Percentiles rank a stretch among this genome's conserved stretches.
Conservation (phyloP, 2,329 filamentous ascomycete species). For the Aspergillus udagawae region DNA sequence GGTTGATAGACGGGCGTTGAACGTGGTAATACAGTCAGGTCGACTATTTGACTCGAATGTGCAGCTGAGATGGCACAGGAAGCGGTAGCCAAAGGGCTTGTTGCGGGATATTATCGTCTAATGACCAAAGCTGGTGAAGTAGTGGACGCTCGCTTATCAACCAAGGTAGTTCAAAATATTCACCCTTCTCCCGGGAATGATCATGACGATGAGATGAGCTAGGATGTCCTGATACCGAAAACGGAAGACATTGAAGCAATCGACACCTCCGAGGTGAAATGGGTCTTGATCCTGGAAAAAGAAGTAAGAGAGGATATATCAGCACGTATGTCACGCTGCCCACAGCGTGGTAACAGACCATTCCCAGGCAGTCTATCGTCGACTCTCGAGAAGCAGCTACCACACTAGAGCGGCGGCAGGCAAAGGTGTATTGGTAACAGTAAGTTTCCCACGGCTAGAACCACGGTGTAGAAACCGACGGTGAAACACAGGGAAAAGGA, state of each 20-base stretch:
- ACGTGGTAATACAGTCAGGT: conserved; percentile 47
- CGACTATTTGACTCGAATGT: not conserved
- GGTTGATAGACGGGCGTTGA: conserved; percentile 51
- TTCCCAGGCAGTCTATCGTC: conserved; percentile 56
- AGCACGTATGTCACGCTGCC: not conserved
- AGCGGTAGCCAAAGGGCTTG: conserved; percentile 42
- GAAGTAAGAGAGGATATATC: conserved; percentile 43
- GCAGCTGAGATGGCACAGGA: conserved; percentile 24
- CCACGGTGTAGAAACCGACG: not conserved
- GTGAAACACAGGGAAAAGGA: conserved; percentile 53
- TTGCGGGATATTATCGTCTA: conserved; percentile 32
- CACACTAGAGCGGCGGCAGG: conserved; percentile 40
- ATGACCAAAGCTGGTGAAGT: conserved; percentile 16
- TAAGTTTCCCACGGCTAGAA: conserved; percentile 24
- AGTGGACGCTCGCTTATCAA: conserved; percentile 38
- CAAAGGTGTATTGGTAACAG: conserved; percentile 55
- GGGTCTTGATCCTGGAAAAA: conserved; percentile 62
- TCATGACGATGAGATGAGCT: not conserved
- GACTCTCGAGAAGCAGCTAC: conserved; percentile 47
- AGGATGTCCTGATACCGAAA: conserved; percentile 54
- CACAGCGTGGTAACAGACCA: not conserved
- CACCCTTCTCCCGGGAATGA: not conserved
- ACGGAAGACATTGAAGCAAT: conserved; percentile 43
- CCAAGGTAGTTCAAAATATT: conserved; percentile 19
- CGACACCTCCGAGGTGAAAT: conserved; percentile 45